These are phyloP conservation scores for Jasminum sambac DNA, from an alignment of 257 asterid species.

Conservation along the genomic window DNA sequence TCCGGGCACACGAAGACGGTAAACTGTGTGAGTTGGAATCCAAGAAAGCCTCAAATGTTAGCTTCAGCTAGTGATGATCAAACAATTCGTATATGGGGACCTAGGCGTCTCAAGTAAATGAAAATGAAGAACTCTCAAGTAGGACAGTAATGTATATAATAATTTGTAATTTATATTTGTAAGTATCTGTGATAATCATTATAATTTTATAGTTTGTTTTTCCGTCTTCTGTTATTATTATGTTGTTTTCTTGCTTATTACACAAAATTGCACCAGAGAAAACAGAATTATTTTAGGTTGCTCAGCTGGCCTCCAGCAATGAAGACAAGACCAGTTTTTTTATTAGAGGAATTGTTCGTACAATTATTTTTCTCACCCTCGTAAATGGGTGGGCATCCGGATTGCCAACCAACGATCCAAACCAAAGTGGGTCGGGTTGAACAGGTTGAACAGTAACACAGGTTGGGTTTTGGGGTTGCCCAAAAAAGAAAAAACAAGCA, in stretches of 20 bases:
- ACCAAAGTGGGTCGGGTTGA: no score
- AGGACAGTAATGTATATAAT: slow-evolving; percentile 16
- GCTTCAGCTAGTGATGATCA: slow-evolving; percentile 97
- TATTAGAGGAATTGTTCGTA: no score
- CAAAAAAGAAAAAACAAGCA: no score
- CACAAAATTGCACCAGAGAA: no score
- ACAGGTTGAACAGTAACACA: no score
- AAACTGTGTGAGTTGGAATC: slow-evolving; percentile 92
- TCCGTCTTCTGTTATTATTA: neutral
- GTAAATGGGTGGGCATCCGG: no score
- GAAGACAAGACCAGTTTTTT: no score
- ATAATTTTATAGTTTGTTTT: neutral
- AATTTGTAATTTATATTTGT: slow-evolving; percentile 22
- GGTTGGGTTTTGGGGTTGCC: no score
- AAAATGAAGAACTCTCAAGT: slow-evolving; percentile 20
- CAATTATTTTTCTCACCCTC: no score
- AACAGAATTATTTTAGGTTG: neutral
- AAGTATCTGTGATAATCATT: slow-evolving; percentile 17
- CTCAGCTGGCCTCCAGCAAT: no score
- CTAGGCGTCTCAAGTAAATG: slow-evolving; percentile 36
- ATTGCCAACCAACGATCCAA: no score
- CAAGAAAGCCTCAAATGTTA: slow-evolving; percentile 62
- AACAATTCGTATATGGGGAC: slow-evolving; percentile 93
- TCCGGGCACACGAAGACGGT: slow-evolving; percentile 82
- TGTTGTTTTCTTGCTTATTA: no score